These are phyloP conservation scores for Tetradesmus lagerheimii DNA, from an alignment of 139 green algal genomes.

Conservation along the genomic window DNA sequence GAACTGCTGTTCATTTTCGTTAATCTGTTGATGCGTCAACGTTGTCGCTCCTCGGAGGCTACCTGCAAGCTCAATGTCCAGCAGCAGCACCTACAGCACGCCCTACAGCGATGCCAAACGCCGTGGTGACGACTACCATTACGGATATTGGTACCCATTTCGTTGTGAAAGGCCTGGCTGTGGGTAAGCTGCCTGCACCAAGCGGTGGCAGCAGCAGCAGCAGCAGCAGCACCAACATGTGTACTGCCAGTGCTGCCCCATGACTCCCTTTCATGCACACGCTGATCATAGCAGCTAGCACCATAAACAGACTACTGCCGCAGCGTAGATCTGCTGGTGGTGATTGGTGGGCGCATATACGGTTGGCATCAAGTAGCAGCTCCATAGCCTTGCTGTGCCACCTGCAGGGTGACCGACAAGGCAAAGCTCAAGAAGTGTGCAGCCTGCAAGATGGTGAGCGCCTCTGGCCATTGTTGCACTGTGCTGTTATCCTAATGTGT, in stretches of 20 bases:
- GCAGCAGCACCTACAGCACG: neutral
- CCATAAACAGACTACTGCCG: neutral
- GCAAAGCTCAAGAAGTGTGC: neutral
- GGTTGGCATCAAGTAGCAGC: neutral
- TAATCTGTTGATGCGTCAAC: no score
- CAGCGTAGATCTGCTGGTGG: neutral
- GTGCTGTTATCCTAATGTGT: no score
- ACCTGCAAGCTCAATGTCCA: neutral
- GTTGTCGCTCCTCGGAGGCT: no score
- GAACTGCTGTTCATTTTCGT: no score
- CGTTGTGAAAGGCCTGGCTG: conserved; percentile 6
- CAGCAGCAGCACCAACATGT: neutral
- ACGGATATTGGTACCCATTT: neutral
- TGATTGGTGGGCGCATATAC: no score
- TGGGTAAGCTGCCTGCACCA: neutral
- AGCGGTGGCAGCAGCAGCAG: neutral
- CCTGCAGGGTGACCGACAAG: conserved; percentile 2
- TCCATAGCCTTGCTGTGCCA: neutral
- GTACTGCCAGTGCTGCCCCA: neutral
- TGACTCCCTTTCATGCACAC: neutral
- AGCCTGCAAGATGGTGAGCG: neutral
- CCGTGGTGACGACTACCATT: neutral
- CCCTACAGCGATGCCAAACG: neutral
- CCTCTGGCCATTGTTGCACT: no score
- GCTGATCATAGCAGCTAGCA: neutral